Evolutionary conservation across 2,329 filamentous ascomycete genomes (phyloP), one percentile per base, ranked within the genome.

Genomic region (Curvularia sp.): DNA sequence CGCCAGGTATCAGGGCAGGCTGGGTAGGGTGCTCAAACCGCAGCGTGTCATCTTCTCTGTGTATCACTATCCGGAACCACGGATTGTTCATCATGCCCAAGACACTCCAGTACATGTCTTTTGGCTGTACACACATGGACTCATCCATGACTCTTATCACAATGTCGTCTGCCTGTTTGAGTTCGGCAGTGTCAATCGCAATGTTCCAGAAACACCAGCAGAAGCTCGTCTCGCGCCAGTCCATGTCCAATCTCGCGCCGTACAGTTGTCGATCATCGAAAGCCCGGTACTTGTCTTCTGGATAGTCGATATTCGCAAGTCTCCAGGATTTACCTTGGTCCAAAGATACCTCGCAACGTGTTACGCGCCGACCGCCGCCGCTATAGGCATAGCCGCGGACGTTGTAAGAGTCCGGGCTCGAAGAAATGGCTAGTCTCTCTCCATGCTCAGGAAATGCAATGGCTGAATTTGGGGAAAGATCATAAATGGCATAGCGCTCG

Each of bases 61-160:
- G 85, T 53, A 97, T 90, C 1, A 88, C 86, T 1, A 97, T 85
- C 5, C 93, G 84, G 75, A 90, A 97, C 93, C 93, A 97, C 0
- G 92, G 91, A 68, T 97, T 97, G 78, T 97, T 97, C 93, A 97
- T 97, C 93, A 97, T 97, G 0, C 93, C 93, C 38, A 97, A 80
- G 2, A 96, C 92, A 59, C 87, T 93, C 93, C 93, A 97, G 79
- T 97, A 97, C 91, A 97, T 95, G 70, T 97, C 93, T 60, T 91
- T 84, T 4, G 93, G 93, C 74, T 96, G 92, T 0, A 91, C 81
- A 76, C 90, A 91, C 86, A 97, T 89, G 53, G 89, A 86, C 64
- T 97, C 93, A 67, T 97, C 93, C 92, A 97, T 96, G 4, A 89
- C 89, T 43, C 93, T 84, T 5, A 96, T 87, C 70, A 96, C 83